phyloP scores from a whole-genome alignment of 306 rosid species.

The Spatholobus suberectus region DNA sequence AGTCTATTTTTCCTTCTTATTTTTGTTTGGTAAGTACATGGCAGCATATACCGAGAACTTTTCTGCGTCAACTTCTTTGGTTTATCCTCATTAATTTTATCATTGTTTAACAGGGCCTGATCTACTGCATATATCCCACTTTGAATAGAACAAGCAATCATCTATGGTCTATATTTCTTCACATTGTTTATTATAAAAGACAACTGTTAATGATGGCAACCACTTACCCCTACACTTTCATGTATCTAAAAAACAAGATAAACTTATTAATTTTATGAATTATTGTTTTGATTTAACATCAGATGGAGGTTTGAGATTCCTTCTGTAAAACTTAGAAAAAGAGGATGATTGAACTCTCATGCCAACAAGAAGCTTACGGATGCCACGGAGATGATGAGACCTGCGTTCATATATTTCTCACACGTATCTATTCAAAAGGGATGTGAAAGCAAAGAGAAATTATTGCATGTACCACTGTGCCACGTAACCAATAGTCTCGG shows the following conservation, averaged over 20 bases:
- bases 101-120: neutral
- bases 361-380: neutral
- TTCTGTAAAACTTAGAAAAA: neutral
- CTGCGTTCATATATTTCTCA: neutral
- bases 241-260: neutral
- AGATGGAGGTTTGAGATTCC: neutral
- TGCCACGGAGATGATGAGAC: neutral
- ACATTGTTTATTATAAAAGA: neutral
- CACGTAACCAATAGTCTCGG: neutral
- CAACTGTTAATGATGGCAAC: constrained; percentile 22
- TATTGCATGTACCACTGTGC: neutral
- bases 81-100: constrained; percentile 5
- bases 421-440: neutral
- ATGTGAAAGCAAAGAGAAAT: neutral
- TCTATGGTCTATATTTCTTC: neutral
- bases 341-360: neutral
- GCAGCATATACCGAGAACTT: neutral
- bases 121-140: constrained; percentile 1
- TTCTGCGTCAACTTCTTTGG: neutral
- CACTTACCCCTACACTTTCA: neutral
- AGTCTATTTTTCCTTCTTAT: neutral
- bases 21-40: neutral
- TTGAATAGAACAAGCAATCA: neutral
- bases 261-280: neutral
- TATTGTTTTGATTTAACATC: neutral